Evolutionary conservation across 768 basidiomycete genomes (phyloP).

Genomic region (Mycena chlorophos): DNA sequence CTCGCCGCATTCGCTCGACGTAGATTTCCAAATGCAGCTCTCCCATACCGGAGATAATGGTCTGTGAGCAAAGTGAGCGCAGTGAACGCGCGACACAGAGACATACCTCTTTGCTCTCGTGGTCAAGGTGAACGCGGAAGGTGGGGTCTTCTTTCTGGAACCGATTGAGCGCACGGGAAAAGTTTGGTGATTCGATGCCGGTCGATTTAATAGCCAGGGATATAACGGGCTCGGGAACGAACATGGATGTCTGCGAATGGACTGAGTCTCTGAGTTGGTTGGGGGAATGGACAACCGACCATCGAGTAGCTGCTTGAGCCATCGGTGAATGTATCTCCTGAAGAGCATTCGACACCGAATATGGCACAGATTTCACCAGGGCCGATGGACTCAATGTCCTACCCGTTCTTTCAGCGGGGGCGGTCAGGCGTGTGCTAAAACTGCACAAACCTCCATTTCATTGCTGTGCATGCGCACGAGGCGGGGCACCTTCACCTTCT

Average conservation of each 20-base stretch:
- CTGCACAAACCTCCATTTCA: conserved; percentile 86
- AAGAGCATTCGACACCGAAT: conserved; percentile 97
- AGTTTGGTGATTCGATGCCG: conserved; percentile 92
- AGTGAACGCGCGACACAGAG: not conserved
- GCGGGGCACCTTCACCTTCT: conserved; percentile 95
- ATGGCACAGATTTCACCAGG: conserved; percentile 99
- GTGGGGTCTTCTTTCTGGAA: conserved; percentile 99
- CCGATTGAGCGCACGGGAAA: conserved; percentile 92
- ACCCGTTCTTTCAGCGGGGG: not conserved
- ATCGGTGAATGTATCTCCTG: conserved; percentile 97
- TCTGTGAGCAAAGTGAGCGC: conserved; percentile 45
- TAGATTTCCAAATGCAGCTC: conserved; percentile 99
- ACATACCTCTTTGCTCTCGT: conserved; percentile 87
- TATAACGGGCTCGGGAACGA: conserved; percentile 97
- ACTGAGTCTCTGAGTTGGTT: conserved; percentile 5
- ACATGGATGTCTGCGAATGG: conserved; percentile 84
- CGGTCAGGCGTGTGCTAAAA: not conserved
- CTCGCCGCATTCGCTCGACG: conserved; percentile 97
- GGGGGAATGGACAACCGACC: conserved; percentile 48
- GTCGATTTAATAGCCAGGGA: conserved; percentile 91
- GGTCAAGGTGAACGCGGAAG: conserved; percentile 94
- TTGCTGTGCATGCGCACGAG: conserved; percentile 98
- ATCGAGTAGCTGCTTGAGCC: conserved; percentile 87
- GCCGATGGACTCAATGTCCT: conserved; percentile 92
- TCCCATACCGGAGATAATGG: conserved; percentile 99